Conservation (phyloP, 164 flowering plant genomes). For the Sextonia rubra region DNA sequence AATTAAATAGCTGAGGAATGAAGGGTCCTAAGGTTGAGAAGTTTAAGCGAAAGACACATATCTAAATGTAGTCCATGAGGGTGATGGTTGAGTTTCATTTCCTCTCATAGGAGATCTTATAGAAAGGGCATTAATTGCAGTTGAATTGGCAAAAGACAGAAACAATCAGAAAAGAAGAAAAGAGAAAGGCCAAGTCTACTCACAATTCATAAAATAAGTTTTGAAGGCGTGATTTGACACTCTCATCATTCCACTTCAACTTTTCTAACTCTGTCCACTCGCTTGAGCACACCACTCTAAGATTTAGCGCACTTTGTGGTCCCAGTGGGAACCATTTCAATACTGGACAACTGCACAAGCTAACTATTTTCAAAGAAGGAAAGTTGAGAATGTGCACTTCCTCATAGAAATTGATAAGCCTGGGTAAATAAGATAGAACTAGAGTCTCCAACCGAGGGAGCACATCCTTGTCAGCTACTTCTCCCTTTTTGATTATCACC, state of each 20-base stretch:
- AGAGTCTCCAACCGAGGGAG: not conserved
- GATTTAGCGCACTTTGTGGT: not conserved
- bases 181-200: no score
- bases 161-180: no score
- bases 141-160: no score
- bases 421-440: not conserved
- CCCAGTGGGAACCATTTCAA: not conserved
- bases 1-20: no score
- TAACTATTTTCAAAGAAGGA: not conserved
- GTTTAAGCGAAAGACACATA: no score
- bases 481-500: not conserved
- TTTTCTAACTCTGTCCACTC: not conserved
- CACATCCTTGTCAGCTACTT: not conserved
- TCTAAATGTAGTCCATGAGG: no score
- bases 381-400: not conserved
- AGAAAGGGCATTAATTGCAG: no score
- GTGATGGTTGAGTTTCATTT: no score
- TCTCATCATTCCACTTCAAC: not conserved
- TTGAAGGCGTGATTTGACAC: not conserved
- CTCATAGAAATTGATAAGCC: not conserved
- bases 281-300: rapidly evolving
- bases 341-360: not conserved
- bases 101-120: no score
- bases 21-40: no score
- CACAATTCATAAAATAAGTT: not conserved